These are phyloP conservation scores for Lasiodiplodia theobromae DNA, from an alignment of 2,329 filamentous ascomycete species.

Conservation along the genomic window DNA sequence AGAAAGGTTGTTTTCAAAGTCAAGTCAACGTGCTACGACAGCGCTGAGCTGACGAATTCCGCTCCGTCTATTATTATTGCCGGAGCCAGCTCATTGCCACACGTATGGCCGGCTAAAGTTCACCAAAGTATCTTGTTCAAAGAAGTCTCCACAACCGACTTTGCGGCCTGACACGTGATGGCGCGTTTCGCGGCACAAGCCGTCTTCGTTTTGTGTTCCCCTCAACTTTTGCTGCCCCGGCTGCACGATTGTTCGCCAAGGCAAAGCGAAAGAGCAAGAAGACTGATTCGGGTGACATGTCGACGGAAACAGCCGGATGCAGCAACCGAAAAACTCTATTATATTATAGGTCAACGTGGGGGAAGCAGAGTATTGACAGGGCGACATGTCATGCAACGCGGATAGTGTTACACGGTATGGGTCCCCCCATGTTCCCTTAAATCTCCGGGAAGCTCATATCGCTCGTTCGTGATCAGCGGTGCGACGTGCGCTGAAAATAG, in stretches of 20 bases:
- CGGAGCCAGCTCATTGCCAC: no score
- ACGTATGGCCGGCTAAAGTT: no score
- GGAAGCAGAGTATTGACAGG: neutral
- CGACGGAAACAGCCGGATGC: neutral
- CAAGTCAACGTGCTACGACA: neutral
- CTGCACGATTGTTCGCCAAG: no score
- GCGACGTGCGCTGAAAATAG: neutral
- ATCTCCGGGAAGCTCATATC: constrained; percentile 3
- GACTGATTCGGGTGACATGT: no score
- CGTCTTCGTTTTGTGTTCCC: neutral
- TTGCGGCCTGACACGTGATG: neutral
- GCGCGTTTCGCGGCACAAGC: neutral
- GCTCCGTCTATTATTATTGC: no score
- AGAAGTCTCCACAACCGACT: no score
- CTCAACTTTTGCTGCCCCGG: neutral
- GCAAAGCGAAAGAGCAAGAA: no score
- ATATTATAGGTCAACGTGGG: neutral
- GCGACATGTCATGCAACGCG: neutral
- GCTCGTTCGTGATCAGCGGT: neutral
- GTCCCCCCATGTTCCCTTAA: constrained; percentile 5
- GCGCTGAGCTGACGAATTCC: no score
- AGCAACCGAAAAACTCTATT: neutral
- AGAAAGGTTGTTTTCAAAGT: neutral
- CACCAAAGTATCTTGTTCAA: no score
- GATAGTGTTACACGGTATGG: constrained; percentile 12